phyloP scores from a whole-genome alignment of 169 alveolate species.

The Amoebophrya sp. region DNA sequence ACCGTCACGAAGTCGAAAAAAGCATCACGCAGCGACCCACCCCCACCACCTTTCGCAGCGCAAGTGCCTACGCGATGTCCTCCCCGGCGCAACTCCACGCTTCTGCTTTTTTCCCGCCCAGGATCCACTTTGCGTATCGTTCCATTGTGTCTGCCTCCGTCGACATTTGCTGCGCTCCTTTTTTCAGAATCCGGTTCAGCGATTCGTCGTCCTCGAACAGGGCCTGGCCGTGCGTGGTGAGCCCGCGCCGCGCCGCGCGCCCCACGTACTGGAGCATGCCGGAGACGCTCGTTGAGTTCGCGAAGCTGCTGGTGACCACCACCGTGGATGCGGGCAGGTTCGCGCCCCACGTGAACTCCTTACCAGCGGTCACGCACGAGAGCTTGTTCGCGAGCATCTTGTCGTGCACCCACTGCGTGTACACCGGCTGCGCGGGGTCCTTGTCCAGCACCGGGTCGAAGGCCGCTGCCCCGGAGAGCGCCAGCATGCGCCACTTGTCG shows the following conservation, averaged over 20 bases:
- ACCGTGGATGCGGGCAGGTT: slow-evolving; percentile 30
- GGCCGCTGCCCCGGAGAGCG: not conserved
- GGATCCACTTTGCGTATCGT: not conserved
- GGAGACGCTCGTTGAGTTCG: slow-evolving; percentile 21
- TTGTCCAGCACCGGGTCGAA: not conserved
- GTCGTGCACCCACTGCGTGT: slow-evolving; percentile 32
- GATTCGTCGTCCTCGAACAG: not conserved
- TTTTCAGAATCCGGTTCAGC: not conserved
- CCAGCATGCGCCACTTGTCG: slow-evolving; percentile 26
- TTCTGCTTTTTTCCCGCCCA: not conserved
- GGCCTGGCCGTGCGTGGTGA: slow-evolving; percentile 32
- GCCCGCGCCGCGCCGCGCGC: slow-evolving; percentile 30
- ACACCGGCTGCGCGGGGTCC: slow-evolving; percentile 28
- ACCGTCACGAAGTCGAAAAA: too few species aligned
- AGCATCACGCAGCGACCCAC: too few species aligned
- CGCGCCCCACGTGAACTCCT: slow-evolving; percentile 33
- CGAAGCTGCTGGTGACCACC: slow-evolving; percentile 28
- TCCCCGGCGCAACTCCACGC: not conserved
- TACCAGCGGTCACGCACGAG: slow-evolving; percentile 32
- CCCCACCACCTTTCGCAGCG: too few species aligned
- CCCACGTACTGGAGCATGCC: slow-evolving; percentile 34
- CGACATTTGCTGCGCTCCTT: not conserved
- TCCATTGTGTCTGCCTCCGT: not conserved
- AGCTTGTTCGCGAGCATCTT: slow-evolving; percentile 24
- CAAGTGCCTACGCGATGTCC: not conserved